phyloP scores from a whole-genome alignment of 805 yeast species.

The Lachancea meyersii region DNA sequence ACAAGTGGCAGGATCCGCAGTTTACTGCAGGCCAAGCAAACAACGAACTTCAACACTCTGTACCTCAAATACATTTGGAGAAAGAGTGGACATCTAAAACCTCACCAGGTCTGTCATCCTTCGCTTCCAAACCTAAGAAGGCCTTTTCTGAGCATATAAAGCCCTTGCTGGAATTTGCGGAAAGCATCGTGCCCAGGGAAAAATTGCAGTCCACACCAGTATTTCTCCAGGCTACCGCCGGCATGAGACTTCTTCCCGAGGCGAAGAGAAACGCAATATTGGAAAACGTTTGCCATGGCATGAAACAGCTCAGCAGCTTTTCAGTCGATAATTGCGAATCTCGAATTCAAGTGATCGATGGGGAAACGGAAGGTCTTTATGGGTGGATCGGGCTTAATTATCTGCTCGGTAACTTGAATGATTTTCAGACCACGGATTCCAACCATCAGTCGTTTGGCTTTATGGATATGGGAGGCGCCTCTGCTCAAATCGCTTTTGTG shows the following conservation, averaged over 20 bases:
- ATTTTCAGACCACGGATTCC: conserved; percentile 34
- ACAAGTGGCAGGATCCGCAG: conserved; percentile 62
- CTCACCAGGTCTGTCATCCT: conserved; percentile 82
- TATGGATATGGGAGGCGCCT: conserved; percentile 99
- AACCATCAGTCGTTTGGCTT: conserved; percentile 69
- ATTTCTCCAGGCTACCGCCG: conserved; percentile 92
- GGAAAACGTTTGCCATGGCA: conserved; percentile 50
- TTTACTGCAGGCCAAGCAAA: conserved; percentile 18
- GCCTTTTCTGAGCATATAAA: conserved; percentile 71
- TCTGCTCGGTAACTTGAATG: conserved; percentile 57
- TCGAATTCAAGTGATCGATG: conserved; percentile 83
- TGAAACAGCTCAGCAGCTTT: conserved; percentile 54
- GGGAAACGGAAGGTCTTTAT: conserved; percentile 88
- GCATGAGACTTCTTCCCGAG: conserved; percentile 74
- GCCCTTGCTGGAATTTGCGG: conserved; percentile 62
- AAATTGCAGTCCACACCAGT: conserved; percentile 69
- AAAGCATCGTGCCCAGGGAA: conserved; percentile 57
- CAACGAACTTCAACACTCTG: conserved; percentile 40
- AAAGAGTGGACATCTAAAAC: conserved; percentile 64
- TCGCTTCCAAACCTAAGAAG: conserved; percentile 42
- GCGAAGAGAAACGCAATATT: conserved; percentile 49
- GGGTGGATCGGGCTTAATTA: conserved; percentile 95
- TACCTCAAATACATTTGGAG: conserved; percentile 62
- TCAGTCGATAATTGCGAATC: conserved; percentile 49
- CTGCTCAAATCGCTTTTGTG: conserved; percentile 91